These are phyloP conservation scores for Candida succiphila DNA, from an alignment of 805 yeast species.

Conservation along the genomic window DNA sequence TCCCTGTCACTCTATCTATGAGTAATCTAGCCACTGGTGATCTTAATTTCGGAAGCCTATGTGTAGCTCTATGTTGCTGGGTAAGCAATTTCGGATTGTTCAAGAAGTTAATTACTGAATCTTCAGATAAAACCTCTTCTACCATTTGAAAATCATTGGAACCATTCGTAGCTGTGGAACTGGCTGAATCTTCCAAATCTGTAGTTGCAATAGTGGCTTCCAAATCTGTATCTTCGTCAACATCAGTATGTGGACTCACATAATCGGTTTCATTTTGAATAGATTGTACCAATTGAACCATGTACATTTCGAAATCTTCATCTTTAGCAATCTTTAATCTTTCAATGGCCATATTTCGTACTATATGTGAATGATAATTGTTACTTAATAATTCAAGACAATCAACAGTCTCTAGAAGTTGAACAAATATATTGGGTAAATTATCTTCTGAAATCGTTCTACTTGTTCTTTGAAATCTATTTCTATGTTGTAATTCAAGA, in stretches of 20 bases:
- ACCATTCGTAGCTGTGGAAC: conserved; percentile 14
- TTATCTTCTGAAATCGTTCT: background rate
- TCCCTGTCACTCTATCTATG: conserved; percentile 58
- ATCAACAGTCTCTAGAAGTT: conserved; percentile 24
- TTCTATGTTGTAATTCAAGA: conserved; percentile 8
- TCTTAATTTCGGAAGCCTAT: conserved; percentile 13
- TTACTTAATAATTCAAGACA: conserved; percentile 73
- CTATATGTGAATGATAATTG: conserved; percentile 59
- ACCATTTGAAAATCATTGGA: conserved; percentile 24
- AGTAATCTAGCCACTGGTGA: conserved; percentile 71
- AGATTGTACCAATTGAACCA: conserved; percentile 88
- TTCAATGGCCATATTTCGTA: conserved; percentile 83
- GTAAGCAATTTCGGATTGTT: conserved; percentile 13
- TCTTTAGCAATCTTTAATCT: conserved; percentile 70
- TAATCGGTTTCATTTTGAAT: conserved; percentile 58
- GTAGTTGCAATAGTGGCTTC: conserved; percentile 9
- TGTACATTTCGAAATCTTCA: conserved; percentile 68
- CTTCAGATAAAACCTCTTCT: conserved; percentile 15
- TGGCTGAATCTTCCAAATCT: conserved; percentile 13
- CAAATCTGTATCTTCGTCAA: conserved; percentile 10
- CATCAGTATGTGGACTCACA: conserved; percentile 12
- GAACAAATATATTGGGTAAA: conserved; percentile 18
- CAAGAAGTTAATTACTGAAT: conserved; percentile 15
- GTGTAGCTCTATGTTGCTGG: conserved; percentile 5
- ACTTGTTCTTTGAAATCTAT: background rate